A percentile compares a stretch with the other conserved stretches of the same genome.
These are phyloP conservation scores for Metarhizium anisopliae DNA, from an alignment of 2,329 filamentous ascomycete species.

Conservation along the genomic window DNA sequence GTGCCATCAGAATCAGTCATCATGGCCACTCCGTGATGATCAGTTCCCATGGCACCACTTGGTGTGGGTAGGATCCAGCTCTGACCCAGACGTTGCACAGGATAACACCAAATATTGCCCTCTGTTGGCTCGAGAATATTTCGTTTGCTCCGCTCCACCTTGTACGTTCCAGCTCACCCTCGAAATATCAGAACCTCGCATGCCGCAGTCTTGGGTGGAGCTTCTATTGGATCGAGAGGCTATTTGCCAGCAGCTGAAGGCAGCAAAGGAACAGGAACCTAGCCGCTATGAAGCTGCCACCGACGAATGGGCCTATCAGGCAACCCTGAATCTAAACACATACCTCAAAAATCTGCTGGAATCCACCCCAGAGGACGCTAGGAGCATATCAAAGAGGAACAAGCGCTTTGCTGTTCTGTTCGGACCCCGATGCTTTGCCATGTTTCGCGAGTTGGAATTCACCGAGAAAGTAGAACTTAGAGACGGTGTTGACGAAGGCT, in stretches of 20 bases:
- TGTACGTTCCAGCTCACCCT: constrained; percentile 36
- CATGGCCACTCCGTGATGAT: constrained; percentile 25
- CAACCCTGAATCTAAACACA: constrained; percentile 36
- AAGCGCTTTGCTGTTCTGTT: constrained; percentile 48
- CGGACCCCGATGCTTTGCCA: constrained; percentile 36
- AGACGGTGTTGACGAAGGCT: constrained; percentile 30
- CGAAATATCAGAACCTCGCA: constrained; percentile 40
- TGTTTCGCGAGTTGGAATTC: constrained; percentile 43
- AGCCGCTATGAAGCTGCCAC: constrained; percentile 35
- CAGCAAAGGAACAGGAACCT: constrained; percentile 35
- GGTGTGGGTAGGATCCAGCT: constrained; percentile 24
- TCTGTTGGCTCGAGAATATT: constrained; percentile 25
- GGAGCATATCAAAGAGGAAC: constrained; percentile 46
- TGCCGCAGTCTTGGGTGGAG: constrained; percentile 32
- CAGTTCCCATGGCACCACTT: constrained; percentile 31
- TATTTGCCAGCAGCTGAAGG: constrained; percentile 29
- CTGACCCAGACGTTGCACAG: constrained; percentile 13
- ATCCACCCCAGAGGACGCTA: constrained; percentile 22
- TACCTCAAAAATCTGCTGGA: constrained; percentile 43
- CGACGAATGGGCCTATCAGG: constrained; percentile 29
- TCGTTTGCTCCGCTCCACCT: constrained; percentile 31
- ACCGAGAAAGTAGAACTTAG: constrained; percentile 27
- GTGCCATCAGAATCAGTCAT: constrained; percentile 22
- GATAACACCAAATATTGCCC: constrained; percentile 29
- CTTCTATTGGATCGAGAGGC: constrained; percentile 36